Evolutionary conservation across 371 early-diverging fungal genomes (phyloP), one percentile per base, ranked within the genome.

Genomic region (Rhizopus sp.): DNA sequence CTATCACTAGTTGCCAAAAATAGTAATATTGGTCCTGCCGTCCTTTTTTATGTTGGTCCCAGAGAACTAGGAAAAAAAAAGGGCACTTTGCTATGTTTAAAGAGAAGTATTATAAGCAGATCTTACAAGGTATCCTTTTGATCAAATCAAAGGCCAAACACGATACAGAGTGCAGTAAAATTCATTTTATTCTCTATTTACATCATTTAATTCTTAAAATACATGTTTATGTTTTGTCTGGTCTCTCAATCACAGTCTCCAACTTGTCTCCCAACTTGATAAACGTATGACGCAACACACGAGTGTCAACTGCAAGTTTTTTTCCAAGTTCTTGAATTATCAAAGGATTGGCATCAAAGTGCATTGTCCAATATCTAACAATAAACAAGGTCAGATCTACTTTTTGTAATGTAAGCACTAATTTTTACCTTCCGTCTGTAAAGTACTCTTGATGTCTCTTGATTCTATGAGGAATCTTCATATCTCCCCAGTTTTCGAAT

Each of bases 281-380:
- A 38, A 91, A 77, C 17, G 87, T 87, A 60, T 89, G 89, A 29
- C 91, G 84, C 47, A 91, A 80, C 4, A 93, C 91, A 52, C 87
- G 83, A 45, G 91, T 84, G 66, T 92, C 89, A 50, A 84, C 81
- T 35, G 73, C 64, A 42, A 91, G 80, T 44, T 80, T 75, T 64
- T 86, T 86, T 64, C 77, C 73, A 52, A 91, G 68, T 33, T 82
- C 78, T 55, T 71, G 70, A 60, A 88, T 71, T 7, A 79, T 80
- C 35, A 77, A 58, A 2, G 91, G 90, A 29, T 87, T 85, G 37
- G 90, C 80, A 59, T 90, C 88, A 64, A 91, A 93, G 56, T 87
- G 88, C 90, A 93, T 90, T 30, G 87, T 61, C 83, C 84, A 90
- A 62, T 87, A 89, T 45, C 88, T 88, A 57, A 40, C 41, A 10